Evolutionary conservation across 768 basidiomycete genomes (phyloP).

Genomic region (Imleria badia): DNA sequence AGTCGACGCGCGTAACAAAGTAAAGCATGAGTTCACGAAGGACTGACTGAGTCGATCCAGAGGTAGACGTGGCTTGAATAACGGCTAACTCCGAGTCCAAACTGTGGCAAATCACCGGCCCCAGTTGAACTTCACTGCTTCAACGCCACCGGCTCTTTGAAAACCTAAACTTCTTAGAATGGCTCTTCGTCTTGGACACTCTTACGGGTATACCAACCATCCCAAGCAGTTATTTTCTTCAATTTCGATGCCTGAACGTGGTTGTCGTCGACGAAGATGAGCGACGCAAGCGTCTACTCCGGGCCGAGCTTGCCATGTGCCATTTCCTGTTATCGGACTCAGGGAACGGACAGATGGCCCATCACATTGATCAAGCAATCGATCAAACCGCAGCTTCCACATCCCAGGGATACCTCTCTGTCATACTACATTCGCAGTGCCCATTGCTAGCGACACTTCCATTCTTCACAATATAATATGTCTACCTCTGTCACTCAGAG

Average conservation of each 20-base stretch:
- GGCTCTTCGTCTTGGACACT: not conserved
- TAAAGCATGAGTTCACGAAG: too few species aligned
- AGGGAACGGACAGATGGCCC: not conserved
- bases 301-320: not conserved
- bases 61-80: too few species aligned
- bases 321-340: not conserved
- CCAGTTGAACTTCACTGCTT: too few species aligned
- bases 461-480: constrained; percentile 9
- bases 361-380: not conserved
- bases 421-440: too few species aligned
- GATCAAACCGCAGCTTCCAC: not conserved
- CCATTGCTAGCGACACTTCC: not conserved
- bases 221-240: not conserved
- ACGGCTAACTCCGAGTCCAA: too few species aligned
- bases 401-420: not conserved
- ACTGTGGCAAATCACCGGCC: too few species aligned
- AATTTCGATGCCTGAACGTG: not conserved
- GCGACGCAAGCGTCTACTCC: not conserved
- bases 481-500: not conserved
- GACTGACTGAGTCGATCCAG: too few species aligned
- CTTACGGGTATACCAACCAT: not conserved
- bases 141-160: too few species aligned
- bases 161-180: not conserved
- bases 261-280: not conserved
- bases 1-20: too few species aligned